phyloP scores from a whole-genome alignment of 176 grass and related monocot genomes.

The Dendrocalamus sinicus region DNA sequence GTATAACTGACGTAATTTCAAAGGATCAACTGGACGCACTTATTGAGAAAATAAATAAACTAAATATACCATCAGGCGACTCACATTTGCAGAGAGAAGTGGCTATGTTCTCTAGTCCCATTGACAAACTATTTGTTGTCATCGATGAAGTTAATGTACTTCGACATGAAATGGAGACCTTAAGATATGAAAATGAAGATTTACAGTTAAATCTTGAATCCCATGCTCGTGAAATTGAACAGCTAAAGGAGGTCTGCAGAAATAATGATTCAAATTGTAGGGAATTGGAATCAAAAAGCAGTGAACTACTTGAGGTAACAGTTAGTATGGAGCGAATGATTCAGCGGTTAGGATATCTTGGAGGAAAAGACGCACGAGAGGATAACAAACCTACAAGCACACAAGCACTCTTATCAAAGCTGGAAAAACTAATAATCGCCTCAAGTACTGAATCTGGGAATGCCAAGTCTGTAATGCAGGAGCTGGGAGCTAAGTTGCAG shows the following conservation, averaged over 20 bases:
- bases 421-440: constrained; percentile 80
- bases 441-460: constrained; percentile 66
- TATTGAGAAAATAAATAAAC: constrained; percentile 77
- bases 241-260: constrained; percentile 68
- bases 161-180: constrained; percentile 47
- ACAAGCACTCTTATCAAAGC: constrained; percentile 65
- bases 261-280: constrained; percentile 48
- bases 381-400: constrained; percentile 68
- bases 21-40: constrained; percentile 69
- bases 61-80: constrained; percentile 49
- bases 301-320: constrained; percentile 65
- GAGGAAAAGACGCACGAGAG: constrained; percentile 63
- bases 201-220: constrained; percentile 78
- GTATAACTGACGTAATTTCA: constrained; percentile 53
- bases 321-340: constrained; percentile 81
- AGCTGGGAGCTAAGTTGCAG: constrained; percentile 80
- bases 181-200: constrained; percentile 82
- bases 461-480: constrained; percentile 77
- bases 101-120: constrained; percentile 47
- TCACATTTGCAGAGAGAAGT: constrained; percentile 40
- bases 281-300: constrained; percentile 63
- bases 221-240: constrained; percentile 64
- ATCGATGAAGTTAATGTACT: constrained; percentile 76
- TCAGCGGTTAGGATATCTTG: constrained; percentile 68
- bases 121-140: constrained; percentile 72